phyloP scores from a whole-genome alignment of 2,329 filamentous ascomycete genomes.

The Colletotrichum camelliae region DNA sequence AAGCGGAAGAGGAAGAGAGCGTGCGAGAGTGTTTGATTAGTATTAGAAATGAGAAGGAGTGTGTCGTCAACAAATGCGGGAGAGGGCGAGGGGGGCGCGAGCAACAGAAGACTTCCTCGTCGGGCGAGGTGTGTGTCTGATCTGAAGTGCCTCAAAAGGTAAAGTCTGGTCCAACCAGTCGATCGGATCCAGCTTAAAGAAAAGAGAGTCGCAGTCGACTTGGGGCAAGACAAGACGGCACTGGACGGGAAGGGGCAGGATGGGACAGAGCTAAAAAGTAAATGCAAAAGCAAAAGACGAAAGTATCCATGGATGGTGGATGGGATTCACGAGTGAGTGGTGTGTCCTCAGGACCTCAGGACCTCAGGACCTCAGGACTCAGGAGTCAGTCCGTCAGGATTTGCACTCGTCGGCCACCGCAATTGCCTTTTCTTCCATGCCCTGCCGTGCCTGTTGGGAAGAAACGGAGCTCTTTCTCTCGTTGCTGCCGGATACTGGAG shows the following conservation, averaged over 20 bases:
- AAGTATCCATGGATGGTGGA: not conserved
- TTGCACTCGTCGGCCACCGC: not conserved
- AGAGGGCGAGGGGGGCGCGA: not conserved
- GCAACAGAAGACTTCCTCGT: not conserved
- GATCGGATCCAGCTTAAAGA: not conserved
- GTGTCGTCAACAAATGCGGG: conserved; percentile 20
- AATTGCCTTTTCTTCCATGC: not conserved
- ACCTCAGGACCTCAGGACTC: not conserved
- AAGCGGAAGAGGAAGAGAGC: not conserved
- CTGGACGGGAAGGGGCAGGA: not conserved
- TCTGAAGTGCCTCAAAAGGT: conserved; percentile 1
- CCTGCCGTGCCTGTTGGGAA: not conserved
- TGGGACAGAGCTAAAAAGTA: not conserved
- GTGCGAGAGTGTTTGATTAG: conserved; percentile 1
- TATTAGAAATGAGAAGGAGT: conserved; percentile 11
- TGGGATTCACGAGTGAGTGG: not conserved
- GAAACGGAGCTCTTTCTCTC: not conserved
- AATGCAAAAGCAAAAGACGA: not conserved
- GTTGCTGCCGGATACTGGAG: not conserved
- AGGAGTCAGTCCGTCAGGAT: not conserved
- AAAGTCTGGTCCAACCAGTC: conserved; percentile 3
- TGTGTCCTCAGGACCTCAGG: not conserved
- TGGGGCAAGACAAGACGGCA: not conserved
- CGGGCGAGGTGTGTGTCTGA: not conserved
- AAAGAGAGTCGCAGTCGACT: conserved; percentile 1